Evolutionary conservation across 1,284 basidiomycete genomes (phyloP).

Genomic region (Trichosporon ovoides): DNA sequence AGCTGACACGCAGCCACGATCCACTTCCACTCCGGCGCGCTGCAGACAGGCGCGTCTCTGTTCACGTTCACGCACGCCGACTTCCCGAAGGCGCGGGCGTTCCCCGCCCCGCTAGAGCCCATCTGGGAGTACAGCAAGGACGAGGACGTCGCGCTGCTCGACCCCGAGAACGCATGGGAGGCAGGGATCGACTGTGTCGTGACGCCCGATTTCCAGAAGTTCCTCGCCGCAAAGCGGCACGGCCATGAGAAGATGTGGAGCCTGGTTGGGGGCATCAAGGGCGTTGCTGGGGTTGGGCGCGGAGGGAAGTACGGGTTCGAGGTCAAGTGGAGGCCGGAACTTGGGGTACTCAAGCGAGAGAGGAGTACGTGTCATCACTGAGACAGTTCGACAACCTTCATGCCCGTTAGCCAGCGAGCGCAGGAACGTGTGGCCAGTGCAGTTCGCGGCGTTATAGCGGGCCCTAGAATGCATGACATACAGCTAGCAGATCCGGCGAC

Average conservation of each 20-base stretch:
- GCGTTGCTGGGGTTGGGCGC: constrained; percentile 10
- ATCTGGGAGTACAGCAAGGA: constrained; percentile 75
- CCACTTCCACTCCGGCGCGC: constrained; percentile 41
- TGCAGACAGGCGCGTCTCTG: constrained; percentile 81
- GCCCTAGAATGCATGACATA: too few species aligned
- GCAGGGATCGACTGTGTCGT: constrained; percentile 37
- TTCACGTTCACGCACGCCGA: constrained; percentile 70
- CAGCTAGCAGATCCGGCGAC: too few species aligned
- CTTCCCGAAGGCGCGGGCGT: constrained; percentile 41
- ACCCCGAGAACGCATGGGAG: constrained; percentile 30
- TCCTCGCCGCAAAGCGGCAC: neutral
- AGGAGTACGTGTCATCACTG: neutral
- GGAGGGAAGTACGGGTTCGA: constrained; percentile 15
- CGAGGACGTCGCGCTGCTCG: constrained; percentile 55
- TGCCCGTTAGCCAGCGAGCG: too few species aligned
- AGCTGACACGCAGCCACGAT: constrained; percentile 25
- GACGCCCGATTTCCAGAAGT: constrained; percentile 27
- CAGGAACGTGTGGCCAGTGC: too few species aligned
- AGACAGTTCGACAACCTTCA: neutral
- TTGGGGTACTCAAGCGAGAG: constrained; percentile 13
- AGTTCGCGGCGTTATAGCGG: too few species aligned
- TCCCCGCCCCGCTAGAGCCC: constrained; percentile 15
- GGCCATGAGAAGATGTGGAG: constrained; percentile 21
- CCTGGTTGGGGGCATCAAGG: constrained; percentile 23
- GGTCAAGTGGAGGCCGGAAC: constrained; percentile 6